These are phyloP conservation scores for Diaporthe amygdali DNA, from an alignment of 2,329 filamentous ascomycete genomes.

Conservation along the genomic window DNA sequence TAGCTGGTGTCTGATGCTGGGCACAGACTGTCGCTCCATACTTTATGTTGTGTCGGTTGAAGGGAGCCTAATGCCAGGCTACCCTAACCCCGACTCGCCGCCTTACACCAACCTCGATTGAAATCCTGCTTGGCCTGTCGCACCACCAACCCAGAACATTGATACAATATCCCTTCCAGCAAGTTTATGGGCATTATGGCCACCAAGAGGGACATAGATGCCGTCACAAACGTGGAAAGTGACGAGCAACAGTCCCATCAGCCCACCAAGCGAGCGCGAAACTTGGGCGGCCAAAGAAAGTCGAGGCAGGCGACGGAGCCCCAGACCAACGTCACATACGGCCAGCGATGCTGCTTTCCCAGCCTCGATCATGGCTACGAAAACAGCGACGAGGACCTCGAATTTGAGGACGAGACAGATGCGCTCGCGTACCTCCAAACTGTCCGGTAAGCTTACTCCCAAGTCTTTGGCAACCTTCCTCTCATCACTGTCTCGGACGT, in stretches of 20 bases:
- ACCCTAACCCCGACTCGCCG: neutral
- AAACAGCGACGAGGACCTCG: conserved; percentile 60
- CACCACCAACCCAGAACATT: neutral
- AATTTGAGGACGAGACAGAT: conserved; percentile 71
- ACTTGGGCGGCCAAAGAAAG: conserved; percentile 31
- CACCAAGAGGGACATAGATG: conserved; percentile 30
- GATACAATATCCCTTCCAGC: neutral
- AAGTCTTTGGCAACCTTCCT: conserved; percentile 10
- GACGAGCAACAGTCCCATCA: conserved; percentile 23
- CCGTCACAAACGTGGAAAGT: conserved; percentile 20
- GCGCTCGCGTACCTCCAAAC: conserved; percentile 73
- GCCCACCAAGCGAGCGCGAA: conserved; percentile 32
- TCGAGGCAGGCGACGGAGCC: conserved; percentile 47
- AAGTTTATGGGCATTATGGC: conserved; percentile 26
- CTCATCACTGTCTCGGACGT: conserved; percentile 21
- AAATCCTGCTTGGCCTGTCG: neutral
- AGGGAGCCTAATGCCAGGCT: neutral
- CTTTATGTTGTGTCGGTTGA: no score
- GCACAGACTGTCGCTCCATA: no score
- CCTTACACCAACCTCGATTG: neutral
- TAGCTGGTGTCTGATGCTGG: no score
- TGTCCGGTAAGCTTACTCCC: conserved; percentile 64
- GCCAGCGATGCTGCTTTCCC: conserved; percentile 75
- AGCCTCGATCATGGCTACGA: conserved; percentile 56
- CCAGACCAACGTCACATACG: conserved; percentile 67